Base-by-base conservation (phyloP, 129 eudicot genomes). In the Deinandra increscens region DNA sequence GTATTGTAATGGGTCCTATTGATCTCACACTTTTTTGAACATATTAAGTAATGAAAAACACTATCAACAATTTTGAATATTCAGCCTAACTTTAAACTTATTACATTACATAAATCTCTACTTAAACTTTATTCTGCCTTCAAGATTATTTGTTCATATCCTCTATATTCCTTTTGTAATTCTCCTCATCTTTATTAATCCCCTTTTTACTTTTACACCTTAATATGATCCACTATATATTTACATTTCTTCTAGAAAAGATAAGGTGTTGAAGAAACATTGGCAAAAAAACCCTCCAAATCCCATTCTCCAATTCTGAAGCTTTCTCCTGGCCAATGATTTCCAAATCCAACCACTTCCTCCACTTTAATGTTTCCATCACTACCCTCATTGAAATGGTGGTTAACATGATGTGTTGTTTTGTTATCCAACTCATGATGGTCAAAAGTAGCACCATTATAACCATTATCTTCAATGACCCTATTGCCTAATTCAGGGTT, bases 221-320 rank as follows among this genome's bases (percentile, higher is more conserved):
- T 59, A 9, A 33, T 22, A n/a, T n/a, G n/a, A n/a, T n/a, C 34
- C 9, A 13, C 17, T 36, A 26, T 26, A n/a, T n/a, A 68, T 68
- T 44, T 65, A 68, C 75, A 68, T 56, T 60, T 45, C n/a, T 56
- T 38, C 76, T 89, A 87, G 80, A 78, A 80, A 80, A 89, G 83
- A 75, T 72, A 84, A 54, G 96, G 84, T 72, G 79, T 72, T 66
- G 87, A 79, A 54, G 94, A 75, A 61, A 82, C 86, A 84, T 84
- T 89, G 23, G 86, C 83, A 84, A 89, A 86, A 78, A 89, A 69
- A 76, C 96, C 88, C 76, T 86, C 96, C 84, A 85, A 82, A 63
- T 86, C 96, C 88, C 83, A 84, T 78, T 89, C 93, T 75, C 86
- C 96, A 74, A 75, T 84, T 66, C 70, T 82, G 13, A 82, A 84